phyloP scores from a whole-genome alignment of 495 filamentous ascomycete species.

The Penicillium maclennaniae region DNA sequence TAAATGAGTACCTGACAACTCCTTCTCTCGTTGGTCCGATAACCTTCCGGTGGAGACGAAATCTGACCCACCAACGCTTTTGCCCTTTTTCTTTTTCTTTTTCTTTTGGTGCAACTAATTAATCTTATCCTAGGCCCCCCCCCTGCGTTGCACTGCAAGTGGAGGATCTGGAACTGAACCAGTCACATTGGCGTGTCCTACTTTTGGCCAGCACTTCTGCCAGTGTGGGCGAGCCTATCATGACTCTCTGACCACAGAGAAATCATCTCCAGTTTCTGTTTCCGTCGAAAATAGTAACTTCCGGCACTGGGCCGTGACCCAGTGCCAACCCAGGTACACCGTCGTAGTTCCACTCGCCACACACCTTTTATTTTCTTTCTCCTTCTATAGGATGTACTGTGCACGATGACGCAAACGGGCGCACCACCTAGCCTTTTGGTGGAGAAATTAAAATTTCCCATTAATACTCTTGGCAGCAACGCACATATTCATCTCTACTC shows the following conservation, averaged over 20 bases:
- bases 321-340: background rate
- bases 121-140: too few species aligned
- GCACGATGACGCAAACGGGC: background rate
- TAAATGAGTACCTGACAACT: background rate
- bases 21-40: background rate
- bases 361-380: background rate
- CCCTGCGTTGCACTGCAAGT: constrained; percentile 1
- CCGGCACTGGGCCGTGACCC: background rate
- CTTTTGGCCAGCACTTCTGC: background rate
- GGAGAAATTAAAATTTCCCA: background rate
- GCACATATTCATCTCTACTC: background rate
- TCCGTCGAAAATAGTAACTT: background rate
- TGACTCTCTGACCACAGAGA: background rate
- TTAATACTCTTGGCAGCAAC: background rate
- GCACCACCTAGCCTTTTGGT: background rate
- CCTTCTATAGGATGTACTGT: background rate
- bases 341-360: background rate
- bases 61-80: background rate
- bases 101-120: background rate
- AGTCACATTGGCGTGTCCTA: background rate
- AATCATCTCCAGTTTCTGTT: background rate
- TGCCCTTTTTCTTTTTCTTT: too few species aligned
- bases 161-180: background rate
- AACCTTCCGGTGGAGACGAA: background rate
- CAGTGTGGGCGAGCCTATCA: background rate